Percentiles rank a stretch among this genome's conserved stretches.
Conservation (phyloP, 495 filamentous ascomycete species). For the Neurospora sp. region DNA sequence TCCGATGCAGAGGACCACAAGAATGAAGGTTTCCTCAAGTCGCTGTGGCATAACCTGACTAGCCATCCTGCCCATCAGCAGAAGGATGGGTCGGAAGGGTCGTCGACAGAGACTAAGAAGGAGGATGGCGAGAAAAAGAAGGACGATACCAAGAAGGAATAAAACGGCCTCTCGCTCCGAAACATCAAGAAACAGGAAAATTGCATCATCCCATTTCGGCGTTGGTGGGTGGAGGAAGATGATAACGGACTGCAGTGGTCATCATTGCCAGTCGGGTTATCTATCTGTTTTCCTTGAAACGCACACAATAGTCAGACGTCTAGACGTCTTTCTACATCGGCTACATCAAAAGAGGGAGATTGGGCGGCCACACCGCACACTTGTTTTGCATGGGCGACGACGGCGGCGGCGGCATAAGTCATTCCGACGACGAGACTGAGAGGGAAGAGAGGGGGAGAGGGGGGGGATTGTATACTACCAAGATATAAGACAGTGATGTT, state of each 20-base stretch:
- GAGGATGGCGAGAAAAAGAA: conserved; percentile 24
- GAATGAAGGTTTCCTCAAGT: conserved; percentile 78
- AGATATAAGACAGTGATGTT: background rate
- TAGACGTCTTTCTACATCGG: background rate
- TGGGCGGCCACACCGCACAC: background rate
- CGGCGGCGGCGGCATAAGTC: background rate
- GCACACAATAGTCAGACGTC: background rate
- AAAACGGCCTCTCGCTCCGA: background rate
- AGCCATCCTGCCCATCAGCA: conserved; percentile 53
- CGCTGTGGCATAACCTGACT: conserved; percentile 79
- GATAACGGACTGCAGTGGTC: background rate
- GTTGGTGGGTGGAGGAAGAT: background rate
- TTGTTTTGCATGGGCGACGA: background rate
- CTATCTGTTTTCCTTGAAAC: background rate
- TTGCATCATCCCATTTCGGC: background rate
- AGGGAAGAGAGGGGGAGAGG: background rate
- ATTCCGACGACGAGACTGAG: background rate
- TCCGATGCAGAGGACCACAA: conserved; percentile 41
- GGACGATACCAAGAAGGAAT: conserved; percentile 43
- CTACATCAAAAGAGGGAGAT: background rate
- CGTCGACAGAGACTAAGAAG: conserved; percentile 22
- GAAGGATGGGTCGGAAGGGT: conserved; percentile 8
- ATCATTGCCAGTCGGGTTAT: background rate
- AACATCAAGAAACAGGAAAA: background rate
- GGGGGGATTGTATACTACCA: background rate